These are phyloP conservation scores for Creolimax fragrantissima DNA, from an alignment of 78 protist genomes.

Conservation along the genomic window DNA sequence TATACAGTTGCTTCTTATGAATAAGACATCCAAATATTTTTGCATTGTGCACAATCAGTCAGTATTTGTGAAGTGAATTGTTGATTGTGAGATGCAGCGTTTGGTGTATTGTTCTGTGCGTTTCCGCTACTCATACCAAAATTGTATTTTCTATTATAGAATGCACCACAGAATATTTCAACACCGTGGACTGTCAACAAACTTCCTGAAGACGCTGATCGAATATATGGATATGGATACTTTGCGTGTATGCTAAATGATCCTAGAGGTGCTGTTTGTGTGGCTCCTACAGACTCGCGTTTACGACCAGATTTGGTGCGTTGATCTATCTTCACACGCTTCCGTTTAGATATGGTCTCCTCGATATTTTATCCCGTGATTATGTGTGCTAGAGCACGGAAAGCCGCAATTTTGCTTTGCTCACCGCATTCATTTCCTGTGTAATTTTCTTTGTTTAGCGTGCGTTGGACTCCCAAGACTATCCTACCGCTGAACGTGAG, in stretches of 20 bases:
- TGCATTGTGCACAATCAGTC: no score
- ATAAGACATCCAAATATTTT: no score
- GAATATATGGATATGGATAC: constrained; percentile 27
- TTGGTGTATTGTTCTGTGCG: no score
- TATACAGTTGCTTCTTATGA: no score
- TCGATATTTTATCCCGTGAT: neutral
- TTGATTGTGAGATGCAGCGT: no score
- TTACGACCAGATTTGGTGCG: constrained; percentile 26
- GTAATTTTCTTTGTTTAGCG: neutral
- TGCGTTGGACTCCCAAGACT: neutral
- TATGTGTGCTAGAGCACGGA: neutral
- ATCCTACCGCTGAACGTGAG: neutral
- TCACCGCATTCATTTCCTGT: no score
- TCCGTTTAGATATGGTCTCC: neutral
- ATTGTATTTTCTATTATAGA: no score
- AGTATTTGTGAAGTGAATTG: no score
- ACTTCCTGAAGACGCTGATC: neutral
- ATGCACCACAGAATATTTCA: neutral
- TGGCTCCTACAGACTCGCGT: constrained; percentile 27
- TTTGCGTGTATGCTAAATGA: constrained; percentile 24
- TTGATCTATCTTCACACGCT: neutral
- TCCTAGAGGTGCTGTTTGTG: neutral
- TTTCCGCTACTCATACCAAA: neutral
- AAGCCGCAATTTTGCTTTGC: no score
- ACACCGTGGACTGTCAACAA: constrained; percentile 5